Evolutionary conservation across 2,329 filamentous ascomycete species (phyloP), one percentile per base, ranked within the genome.

Genomic region (Teratosphaeriaceae sp.): DNA sequence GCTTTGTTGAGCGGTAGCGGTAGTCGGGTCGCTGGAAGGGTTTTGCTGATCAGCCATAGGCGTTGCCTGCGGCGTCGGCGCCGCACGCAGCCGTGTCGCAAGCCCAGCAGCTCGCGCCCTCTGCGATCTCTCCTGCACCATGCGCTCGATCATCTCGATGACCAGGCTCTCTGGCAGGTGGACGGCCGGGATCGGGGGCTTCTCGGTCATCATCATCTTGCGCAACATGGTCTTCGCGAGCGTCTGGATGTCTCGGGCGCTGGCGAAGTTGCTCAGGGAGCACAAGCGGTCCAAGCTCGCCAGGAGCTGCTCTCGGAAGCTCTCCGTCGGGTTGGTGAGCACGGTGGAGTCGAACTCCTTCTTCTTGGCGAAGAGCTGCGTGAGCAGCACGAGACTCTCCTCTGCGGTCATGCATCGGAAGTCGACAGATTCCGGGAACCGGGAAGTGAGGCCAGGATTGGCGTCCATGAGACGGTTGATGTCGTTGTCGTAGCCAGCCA

Each of bases 401-500:
- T 45, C 44, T 0, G 64, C 50, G 2, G 39, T 45, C 21, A 69
- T 56, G 2, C 66, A 53, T 0, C 65, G 57, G 56, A 86, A 87
- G 19, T 73, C 60, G 1, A 86, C 58, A 0, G 71, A 67, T 26
- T 82, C 79, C 0, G 79, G 76, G 51, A 87, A 87, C 0, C 82
- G 74, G 29, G 77, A 82, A 0, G 74, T 75, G 13, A 87, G 62
- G 0, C 82, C 82, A 0, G 75, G 70, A 48, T 86, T 86, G 16
- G 72, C 67, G 0, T 65, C 62, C 62, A 86, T 70, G 0, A 87
- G 69, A 0, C 66, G 62, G 51, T 86, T 78, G 44, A 87, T 85
- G 27, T 85, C 78, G 0, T 71, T 53, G 8, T 79, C 75, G 48
- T 87, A 87, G 0, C 84, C 83, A 0, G 83, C 83, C 0, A 87